phyloP scores from a whole-genome alignment of 2,329 filamentous ascomycete genomes.

The Xylariomycetidae sp. region DNA sequence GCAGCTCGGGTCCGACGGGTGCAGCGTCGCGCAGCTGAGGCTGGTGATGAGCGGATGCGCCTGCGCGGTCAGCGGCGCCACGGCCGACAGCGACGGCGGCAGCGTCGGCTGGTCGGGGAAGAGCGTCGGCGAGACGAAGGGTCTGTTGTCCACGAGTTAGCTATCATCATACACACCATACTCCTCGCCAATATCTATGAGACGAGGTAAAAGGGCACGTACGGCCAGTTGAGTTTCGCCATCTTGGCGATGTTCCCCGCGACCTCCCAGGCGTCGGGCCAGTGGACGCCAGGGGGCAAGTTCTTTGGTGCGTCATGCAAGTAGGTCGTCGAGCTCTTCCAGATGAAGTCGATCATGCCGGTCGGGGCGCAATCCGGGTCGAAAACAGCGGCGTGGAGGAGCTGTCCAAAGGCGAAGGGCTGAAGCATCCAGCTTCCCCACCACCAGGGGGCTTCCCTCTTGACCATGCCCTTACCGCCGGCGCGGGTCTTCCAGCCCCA shows the following conservation, averaged over 20 bases:
- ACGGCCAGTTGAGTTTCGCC: constrained; percentile 78
- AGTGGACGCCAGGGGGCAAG: constrained; percentile 60
- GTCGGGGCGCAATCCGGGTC: constrained; percentile 59
- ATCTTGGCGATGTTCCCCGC: constrained; percentile 78
- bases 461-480: constrained; percentile 42
- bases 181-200: too few relatives aligned
- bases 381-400: constrained; percentile 71
- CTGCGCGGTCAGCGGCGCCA: constrained; percentile 72
- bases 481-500: constrained; percentile 46
- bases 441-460: constrained; percentile 69
- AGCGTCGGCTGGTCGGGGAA: constrained; percentile 69
- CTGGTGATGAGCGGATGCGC: constrained; percentile 83
- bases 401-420: constrained; percentile 68
- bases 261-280: constrained; percentile 71
- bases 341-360: constrained; percentile 43
- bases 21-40: constrained; percentile 83
- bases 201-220: constrained; percentile 31
- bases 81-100: constrained; percentile 56
- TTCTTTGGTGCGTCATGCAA: constrained; percentile 65
- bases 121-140: constrained; percentile 78
- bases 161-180: too few relatives aligned
- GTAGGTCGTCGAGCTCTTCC: constrained; percentile 73
- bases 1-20: constrained; percentile 84
- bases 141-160: too few relatives aligned
- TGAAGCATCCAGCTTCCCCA: constrained; percentile 80